These are phyloP conservation scores for Silene noctiflora DNA, from an alignment of 179 eudicot genomes.

Conservation along the genomic window DNA sequence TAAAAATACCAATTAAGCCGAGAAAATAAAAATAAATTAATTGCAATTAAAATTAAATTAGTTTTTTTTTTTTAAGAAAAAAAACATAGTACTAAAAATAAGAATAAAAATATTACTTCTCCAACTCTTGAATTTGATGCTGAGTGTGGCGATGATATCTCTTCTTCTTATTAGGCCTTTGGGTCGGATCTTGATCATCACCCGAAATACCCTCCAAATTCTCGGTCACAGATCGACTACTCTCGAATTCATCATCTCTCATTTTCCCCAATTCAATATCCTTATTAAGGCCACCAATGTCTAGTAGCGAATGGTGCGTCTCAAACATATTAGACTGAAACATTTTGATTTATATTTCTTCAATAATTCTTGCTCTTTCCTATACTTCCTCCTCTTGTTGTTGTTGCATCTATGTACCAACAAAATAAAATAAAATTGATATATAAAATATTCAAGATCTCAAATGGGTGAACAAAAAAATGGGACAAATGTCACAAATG, in stretches of 20 bases:
- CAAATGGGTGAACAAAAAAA: conserved; percentile 17
- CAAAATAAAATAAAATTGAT: background rate
- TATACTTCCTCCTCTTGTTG: background rate
- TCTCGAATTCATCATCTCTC: conserved; percentile 64
- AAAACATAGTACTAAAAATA: background rate
- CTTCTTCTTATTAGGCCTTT: conserved; percentile 68
- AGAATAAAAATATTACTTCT: conserved; percentile 31
- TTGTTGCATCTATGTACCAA: background rate
- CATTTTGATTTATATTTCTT: conserved; percentile 27
- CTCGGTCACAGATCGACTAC: conserved; percentile 59
- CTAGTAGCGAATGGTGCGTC: conserved; percentile 34
- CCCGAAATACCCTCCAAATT: conserved; percentile 60
- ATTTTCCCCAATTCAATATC: conserved; percentile 49
- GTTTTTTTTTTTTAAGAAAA: background rate
- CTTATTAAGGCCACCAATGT: conserved; percentile 28
- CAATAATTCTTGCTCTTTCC: background rate
- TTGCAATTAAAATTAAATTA: background rate
- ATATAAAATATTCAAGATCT: conserved; percentile 1
- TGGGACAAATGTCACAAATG: conserved; percentile 22
- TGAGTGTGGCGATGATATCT: conserved; percentile 69
- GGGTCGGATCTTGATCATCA: conserved; percentile 70
- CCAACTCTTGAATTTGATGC: conserved; percentile 62
- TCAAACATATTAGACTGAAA: conserved; percentile 47
- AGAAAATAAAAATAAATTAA: background rate
- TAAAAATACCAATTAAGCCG: background rate